Conservation (phyloP, 495 filamentous ascomycete species). For the Cercophora samala region DNA sequence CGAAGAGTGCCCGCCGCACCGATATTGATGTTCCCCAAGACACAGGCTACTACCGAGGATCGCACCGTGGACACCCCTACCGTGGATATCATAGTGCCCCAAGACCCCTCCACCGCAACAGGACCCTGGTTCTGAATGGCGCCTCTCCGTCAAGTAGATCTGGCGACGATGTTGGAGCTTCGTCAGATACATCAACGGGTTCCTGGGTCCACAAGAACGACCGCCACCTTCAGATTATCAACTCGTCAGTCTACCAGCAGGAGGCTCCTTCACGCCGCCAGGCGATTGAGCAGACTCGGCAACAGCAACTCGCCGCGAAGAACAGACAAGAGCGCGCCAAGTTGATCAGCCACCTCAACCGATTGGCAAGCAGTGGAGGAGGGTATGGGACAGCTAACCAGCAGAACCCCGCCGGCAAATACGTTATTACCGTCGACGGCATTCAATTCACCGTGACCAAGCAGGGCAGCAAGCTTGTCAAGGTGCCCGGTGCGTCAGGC, state of each 20-base stretch:
- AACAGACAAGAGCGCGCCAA: slow-evolving; percentile 64
- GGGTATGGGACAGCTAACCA: slow-evolving; percentile 36
- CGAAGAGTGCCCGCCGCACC: slow-evolving; percentile 4
- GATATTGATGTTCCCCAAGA: slow-evolving; percentile 27
- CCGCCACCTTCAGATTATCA: slow-evolving; percentile 87
- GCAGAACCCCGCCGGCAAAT: slow-evolving; percentile 37
- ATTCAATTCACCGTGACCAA: slow-evolving; percentile 71
- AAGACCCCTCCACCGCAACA: slow-evolving; percentile 59
- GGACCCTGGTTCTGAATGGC: slow-evolving; percentile 68
- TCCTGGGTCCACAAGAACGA: slow-evolving; percentile 77
- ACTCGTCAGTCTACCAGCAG: slow-evolving; percentile 75
- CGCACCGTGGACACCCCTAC: slow-evolving; percentile 38
- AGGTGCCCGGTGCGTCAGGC: slow-evolving; percentile 59
- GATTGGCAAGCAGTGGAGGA: slow-evolving; percentile 37
- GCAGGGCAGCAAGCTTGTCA: slow-evolving; percentile 81
- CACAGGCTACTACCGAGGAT: slow-evolving; percentile 23
- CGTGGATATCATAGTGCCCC: slow-evolving; percentile 48
- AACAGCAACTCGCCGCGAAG: slow-evolving; percentile 55
- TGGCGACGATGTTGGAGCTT: slow-evolving; percentile 30
- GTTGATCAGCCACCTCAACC: slow-evolving; percentile 48
- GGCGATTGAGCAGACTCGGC: slow-evolving; percentile 69
- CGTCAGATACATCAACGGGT: slow-evolving; percentile 40
- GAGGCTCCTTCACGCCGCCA: slow-evolving; percentile 64
- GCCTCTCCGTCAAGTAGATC: slow-evolving; percentile 26
- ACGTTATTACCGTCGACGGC: slow-evolving; percentile 72